Percentiles rank a stretch among this genome's conserved stretches.
These are phyloP conservation scores for Boletus edulis DNA, from an alignment of 768 basidiomycete species.

Conservation along the genomic window DNA sequence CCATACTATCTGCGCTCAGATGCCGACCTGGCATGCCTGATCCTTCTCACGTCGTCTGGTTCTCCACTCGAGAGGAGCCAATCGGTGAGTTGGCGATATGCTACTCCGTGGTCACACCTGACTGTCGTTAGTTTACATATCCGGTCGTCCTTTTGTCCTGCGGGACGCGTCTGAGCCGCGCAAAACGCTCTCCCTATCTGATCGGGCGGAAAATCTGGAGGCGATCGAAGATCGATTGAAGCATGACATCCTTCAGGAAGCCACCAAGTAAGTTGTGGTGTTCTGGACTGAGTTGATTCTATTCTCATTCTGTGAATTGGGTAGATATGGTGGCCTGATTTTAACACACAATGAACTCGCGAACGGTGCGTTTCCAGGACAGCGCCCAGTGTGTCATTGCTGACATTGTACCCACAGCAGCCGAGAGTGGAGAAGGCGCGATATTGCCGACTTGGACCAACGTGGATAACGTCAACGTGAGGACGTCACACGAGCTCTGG, in stretches of 20 bases:
- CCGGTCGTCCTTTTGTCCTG: slow-evolving; percentile 89
- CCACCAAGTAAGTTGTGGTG: slow-evolving; percentile 47
- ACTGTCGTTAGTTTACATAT: slow-evolving; percentile 62
- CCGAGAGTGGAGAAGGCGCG: slow-evolving; percentile 68
- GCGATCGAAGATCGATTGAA: slow-evolving; percentile 88
- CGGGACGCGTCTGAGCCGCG: slow-evolving; percentile 84
- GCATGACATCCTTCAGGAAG: slow-evolving; percentile 87
- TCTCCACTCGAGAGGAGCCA: slow-evolving; percentile 96
- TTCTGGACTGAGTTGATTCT: neutral
- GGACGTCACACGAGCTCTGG: slow-evolving; percentile 87
- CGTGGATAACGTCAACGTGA: slow-evolving; percentile 80
- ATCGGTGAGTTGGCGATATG: slow-evolving; percentile 54
- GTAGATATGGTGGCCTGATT: slow-evolving; percentile 83
- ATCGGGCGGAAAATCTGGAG: slow-evolving; percentile 93
- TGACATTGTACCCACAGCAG: slow-evolving; percentile 31
- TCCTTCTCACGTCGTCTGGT: slow-evolving; percentile 85
- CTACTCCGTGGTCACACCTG: neutral
- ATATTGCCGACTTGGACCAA: slow-evolving; percentile 94
- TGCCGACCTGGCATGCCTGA: slow-evolving; percentile 63
- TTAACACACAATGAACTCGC: slow-evolving; percentile 91
- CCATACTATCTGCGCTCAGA: slow-evolving; percentile 81
- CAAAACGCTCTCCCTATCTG: slow-evolving; percentile 74
- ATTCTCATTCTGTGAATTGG: slow-evolving; percentile 9
- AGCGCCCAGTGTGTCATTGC: slow-evolving; percentile 36
- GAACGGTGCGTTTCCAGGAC: too few species aligned